Evolutionary conservation across 371 early-diverging fungal species (phyloP).

Genomic region (Mortierella sp.): DNA sequence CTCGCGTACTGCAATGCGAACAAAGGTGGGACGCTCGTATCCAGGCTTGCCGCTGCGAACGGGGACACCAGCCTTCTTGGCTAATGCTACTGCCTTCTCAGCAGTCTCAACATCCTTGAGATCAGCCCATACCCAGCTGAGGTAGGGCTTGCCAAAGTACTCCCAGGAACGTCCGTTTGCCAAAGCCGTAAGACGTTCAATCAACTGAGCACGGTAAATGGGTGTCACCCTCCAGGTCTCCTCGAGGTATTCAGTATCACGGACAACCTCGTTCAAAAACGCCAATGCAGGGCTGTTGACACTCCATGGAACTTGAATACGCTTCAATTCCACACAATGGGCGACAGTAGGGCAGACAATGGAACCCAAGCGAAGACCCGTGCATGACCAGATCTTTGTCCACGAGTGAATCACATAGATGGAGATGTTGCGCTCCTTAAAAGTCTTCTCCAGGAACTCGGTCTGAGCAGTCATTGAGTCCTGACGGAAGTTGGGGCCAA

Average conservation of each 20-base stretch:
- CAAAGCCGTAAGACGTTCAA: conserved; percentile 63
- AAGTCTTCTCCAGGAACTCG: conserved; percentile 68
- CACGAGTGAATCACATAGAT: conserved; percentile 91
- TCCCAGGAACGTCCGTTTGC: conserved; percentile 66
- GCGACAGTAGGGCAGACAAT: conserved; percentile 83
- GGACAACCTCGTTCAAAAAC: conserved; percentile 82
- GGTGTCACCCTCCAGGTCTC: conserved; percentile 83
- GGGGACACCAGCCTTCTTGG: conserved; percentile 84
- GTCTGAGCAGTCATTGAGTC: conserved; percentile 81
- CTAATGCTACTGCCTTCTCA: conserved; percentile 70
- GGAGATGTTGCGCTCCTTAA: conserved; percentile 70
- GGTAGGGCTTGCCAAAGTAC: conserved; percentile 78
- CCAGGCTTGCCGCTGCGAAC: conserved; percentile 86
- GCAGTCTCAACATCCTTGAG: conserved; percentile 67
- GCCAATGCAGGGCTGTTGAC: conserved; percentile 86
- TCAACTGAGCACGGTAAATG: conserved; percentile 71
- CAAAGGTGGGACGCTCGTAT: conserved; percentile 79
- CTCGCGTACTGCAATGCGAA: conserved; percentile 84
- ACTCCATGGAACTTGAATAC: conserved; percentile 90
- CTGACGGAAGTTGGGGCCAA: conserved; percentile 76
- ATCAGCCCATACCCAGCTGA: conserved; percentile 91
- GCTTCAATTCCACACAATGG: conserved; percentile 77
- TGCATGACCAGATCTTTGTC: conserved; percentile 94
- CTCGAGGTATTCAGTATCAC: conserved; percentile 74
- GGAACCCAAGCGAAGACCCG: conserved; percentile 88